Base-by-base conservation (phyloP, 202 grass and related monocot species). In the Setaria viridis region DNA sequence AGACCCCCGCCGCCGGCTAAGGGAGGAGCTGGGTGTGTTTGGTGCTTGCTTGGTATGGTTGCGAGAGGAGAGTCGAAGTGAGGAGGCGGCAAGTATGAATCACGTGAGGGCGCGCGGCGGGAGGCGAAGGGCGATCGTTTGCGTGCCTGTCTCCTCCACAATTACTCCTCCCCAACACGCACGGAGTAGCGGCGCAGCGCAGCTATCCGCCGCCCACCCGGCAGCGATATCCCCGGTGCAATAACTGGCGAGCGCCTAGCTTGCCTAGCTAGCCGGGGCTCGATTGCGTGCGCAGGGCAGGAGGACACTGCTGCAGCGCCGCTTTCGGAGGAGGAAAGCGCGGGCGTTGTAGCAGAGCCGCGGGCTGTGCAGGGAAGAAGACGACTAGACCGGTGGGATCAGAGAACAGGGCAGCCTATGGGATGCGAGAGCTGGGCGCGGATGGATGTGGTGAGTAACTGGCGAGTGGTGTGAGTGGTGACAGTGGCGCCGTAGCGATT, bases 71-170 rank as follows among this genome's bases (percentile, higher is more conserved):
- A 5, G 5, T 15, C 0, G 35, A 15, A 5, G 8, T 12, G 34
- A 49, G 64, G 34, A 76, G 84, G 83, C 13, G 1, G 79, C 57
- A 33, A 39, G 85, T 77, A 72, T 87, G 85, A 70, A 87, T 81
- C 89, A 85, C 85, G 89, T 88, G 89, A 91, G 63, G 6, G 62
- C 7, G 39, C 6, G 63, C 55, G 29, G 4, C 17, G 41, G 63
- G 49, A 42, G 17, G 75, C 4, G 39, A 41, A 55, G 20, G 56
- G 76, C 74, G 81, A 37, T 84, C 85, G 77, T 87, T 84, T 14
- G 89, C 85, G 81, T 81, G 76, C 77, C 62, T 82, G 82, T 55
- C 82, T 76, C 71, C 65, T 70, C 30, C 78, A 30, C 70, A 85
- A 65, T 80, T 87, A 84, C 76, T 74, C 9, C 51, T 46, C 39